A percentile compares a stretch with the other conserved stretches of the same genome.
Evolutionary conservation across 83 land plant species (phyloP).

Genomic region (Thuja plicata): DNA sequence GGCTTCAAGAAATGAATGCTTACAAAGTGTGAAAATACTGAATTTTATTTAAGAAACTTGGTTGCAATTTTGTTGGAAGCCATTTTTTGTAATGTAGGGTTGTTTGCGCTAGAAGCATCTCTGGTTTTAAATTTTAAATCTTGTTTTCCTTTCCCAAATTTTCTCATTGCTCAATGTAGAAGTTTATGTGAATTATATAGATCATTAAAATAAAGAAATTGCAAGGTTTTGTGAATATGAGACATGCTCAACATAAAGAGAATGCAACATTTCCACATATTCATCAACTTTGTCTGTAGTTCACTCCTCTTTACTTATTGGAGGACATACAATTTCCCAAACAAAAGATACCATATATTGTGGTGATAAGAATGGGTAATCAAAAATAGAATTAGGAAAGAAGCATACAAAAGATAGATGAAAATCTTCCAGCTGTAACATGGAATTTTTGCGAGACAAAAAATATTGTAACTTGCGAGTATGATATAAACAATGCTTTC

Average conservation of each 20-base stretch:
- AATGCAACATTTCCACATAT: slow-evolving; percentile 36
- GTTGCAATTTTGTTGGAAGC: background rate
- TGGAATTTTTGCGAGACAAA: background rate
- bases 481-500: background rate
- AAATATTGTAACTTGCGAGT: background rate
- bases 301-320: slow-evolving; percentile 46
- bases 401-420: too few species aligned
- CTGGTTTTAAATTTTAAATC: background rate
- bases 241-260: slow-evolving; percentile 35
- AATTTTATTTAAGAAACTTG: too few species aligned
- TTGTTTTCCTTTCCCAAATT: background rate
- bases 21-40: background rate
- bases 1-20: background rate
- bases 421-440: background rate
- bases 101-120: background rate
- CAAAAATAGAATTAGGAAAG: background rate
- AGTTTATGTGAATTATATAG: too few species aligned
- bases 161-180: too few species aligned
- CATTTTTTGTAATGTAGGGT: background rate
- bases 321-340: slow-evolving; percentile 57
- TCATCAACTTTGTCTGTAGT: slow-evolving; percentile 32
- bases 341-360: slow-evolving; percentile 60
- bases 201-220: background rate
- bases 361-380: slow-evolving; percentile 9
- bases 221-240: slow-evolving; percentile 52